phyloP scores from a whole-genome alignment of 345 rosid genomes.

The Luvunga scandens region DNA sequence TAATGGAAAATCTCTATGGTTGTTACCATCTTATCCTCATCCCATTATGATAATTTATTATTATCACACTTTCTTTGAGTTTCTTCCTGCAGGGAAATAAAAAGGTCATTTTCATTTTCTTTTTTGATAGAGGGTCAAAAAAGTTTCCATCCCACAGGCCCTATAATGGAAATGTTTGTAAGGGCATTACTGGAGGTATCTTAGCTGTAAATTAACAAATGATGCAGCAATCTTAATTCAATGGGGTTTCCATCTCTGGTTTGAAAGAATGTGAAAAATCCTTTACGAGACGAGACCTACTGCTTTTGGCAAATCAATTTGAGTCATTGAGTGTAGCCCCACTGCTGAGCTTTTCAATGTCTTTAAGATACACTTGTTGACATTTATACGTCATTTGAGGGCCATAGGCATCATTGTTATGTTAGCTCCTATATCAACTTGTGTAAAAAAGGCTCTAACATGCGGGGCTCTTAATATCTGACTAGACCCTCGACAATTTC shows the following conservation, averaged over 20 bases:
- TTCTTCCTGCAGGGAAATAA: background rate
- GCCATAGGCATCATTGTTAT: conserved; percentile 16
- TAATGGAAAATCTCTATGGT: background rate
- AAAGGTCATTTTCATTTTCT: background rate
- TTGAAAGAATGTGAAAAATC: background rate
- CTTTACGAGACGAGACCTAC: background rate
- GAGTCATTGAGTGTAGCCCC: conserved; percentile 9
- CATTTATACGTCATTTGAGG: background rate
- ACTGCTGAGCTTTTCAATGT: conserved; percentile 5
- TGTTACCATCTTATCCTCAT: background rate
- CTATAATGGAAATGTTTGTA: too few species aligned
- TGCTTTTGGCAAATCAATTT: background rate
- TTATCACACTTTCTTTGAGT: background rate
- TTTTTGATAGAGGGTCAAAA: background rate
- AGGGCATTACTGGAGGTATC: too few species aligned
- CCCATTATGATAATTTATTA: background rate
- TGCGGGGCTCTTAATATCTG: background rate
- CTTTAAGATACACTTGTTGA: conserved; percentile 13
- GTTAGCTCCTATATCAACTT: background rate
- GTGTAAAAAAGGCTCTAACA: background rate
- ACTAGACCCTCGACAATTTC: conserved; percentile 1
- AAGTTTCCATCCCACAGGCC: too few species aligned
- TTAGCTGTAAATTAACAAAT: background rate
- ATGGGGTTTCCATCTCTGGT: background rate
- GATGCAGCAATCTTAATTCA: background rate